phyloP scores from a whole-genome alignment of 1,139 yeast species.

The Scheffersomyces stambukii region DNA sequence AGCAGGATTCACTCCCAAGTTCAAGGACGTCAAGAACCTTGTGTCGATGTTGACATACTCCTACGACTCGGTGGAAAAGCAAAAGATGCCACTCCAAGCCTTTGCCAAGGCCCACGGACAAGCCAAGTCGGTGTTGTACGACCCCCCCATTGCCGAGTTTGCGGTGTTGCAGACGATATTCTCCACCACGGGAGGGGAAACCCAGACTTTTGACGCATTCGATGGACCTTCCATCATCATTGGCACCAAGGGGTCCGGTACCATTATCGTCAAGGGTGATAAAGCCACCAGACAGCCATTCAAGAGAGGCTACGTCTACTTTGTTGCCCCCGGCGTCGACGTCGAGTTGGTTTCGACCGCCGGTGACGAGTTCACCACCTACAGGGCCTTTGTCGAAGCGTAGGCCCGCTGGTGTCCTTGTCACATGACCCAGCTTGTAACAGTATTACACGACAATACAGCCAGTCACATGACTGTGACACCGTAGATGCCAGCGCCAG shows the following conservation, averaged over 20 bases:
- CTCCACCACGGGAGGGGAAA: conserved; percentile 42
- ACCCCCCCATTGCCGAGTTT: conserved; percentile 97
- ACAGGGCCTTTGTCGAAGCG: conserved; percentile 84
- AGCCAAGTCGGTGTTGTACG: conserved; percentile 64
- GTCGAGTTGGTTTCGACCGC: conserved; percentile 55
- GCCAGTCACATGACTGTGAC: no score
- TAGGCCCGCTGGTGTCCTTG: no score
- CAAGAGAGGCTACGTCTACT: conserved; percentile 72
- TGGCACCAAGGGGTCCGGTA: conserved; percentile 77
- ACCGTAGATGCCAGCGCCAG: no score
- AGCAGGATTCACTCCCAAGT: conserved; percentile 98
- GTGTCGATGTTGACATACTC: conserved; percentile 90
- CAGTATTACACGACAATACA: no score
- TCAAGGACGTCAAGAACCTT: conserved; percentile 87
- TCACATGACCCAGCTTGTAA: no score
- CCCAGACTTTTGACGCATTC: conserved; percentile 49
- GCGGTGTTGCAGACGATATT: conserved; percentile 76
- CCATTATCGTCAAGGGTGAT: conserved; percentile 37
- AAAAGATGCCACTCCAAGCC: conserved; percentile 71
- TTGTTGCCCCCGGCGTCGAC: conserved; percentile 73
- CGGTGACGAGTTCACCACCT: conserved; percentile 58
- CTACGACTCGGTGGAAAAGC: conserved; percentile 85
- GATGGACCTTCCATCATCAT: conserved; percentile 88
- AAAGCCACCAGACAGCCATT: conserved; percentile 28
- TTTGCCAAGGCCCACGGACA: conserved; percentile 68